Base-by-base conservation (phyloP, 345 rosid species). In the Sonneratia alba region DNA sequence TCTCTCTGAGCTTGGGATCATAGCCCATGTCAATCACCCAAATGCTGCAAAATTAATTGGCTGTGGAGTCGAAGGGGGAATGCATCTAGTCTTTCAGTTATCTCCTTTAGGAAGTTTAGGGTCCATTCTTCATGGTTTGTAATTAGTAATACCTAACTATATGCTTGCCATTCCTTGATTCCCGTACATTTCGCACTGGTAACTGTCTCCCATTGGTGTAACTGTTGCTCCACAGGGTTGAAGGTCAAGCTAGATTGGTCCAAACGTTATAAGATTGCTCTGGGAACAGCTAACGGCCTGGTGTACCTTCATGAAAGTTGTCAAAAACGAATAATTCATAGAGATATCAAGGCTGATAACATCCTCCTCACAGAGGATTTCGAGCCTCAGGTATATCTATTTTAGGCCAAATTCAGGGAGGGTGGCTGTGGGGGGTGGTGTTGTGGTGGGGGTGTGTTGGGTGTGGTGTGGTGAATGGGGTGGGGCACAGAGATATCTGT, bases 311-410 rank as follows among this genome's bases (percentile, higher is more conserved):
- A 94, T 13, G 95, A 91, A 70, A 63, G 73, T 77, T 88, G 98
- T 84, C 87, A 81, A 47, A 91, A 81, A 78, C 78, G 98, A 76
- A 91, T 94, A 82, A 94, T 94, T 78, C 98, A 94, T 74, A 82
- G 98, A 79, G 98, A 94, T 77, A 94, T 94, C 72, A 94, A 94
- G 85, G 89, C 87, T 16, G 98, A 94, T 75, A 94, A 91, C 75
- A 89, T 94, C 78, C 91, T 94, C 68, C 96, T 94, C 67, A 85
- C 97, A 0, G 89, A 89, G 66, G 89, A 94, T 77, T 94, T 86
- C 74, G 93, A 84, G 82, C 90, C 98, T 74, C 95, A 93, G 91
- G 95, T 89, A 87, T 66, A 47, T 74, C 24, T 66, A 27, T 59
- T 21, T 45, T 45, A 2, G 21, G 36, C 16, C 4, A 4, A 27